phyloP scores from a whole-genome alignment of 257 asterid species.

The Perilla frutescens region DNA sequence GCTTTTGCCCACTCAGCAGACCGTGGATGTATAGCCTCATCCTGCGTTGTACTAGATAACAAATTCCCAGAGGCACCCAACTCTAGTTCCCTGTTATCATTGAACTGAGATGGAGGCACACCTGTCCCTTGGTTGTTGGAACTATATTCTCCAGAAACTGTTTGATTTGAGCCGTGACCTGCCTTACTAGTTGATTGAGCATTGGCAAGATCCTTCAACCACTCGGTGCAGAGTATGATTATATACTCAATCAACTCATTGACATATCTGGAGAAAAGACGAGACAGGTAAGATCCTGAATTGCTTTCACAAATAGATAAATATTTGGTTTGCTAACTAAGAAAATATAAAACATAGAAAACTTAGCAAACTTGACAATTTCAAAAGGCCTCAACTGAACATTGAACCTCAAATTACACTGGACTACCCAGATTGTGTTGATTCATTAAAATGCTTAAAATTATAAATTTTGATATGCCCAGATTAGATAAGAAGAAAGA shows the following conservation, averaged over 20 bases:
- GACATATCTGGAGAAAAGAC: conserved; percentile 55
- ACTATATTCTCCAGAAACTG: conserved; percentile 41
- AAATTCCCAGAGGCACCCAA: conserved; percentile 43
- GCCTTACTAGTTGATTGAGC: conserved; percentile 48
- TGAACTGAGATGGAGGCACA: conserved; percentile 40
- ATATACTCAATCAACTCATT: conserved; percentile 76
- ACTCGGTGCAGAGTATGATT: conserved; percentile 58
- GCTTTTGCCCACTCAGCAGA: conserved; percentile 90
- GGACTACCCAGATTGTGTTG: background rate
- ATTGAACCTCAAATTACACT: conserved; percentile 3
- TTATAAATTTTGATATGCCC: background rate
- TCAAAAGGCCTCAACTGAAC: background rate
- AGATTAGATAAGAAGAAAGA: conserved; percentile 6
- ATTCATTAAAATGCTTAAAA: background rate
- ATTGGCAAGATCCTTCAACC: conserved; percentile 46
- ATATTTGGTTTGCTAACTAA: conserved; percentile 21
- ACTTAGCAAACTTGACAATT: conserved; percentile 18
- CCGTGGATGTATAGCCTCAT: conserved; percentile 50
- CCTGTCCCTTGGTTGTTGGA: conserved; percentile 51
- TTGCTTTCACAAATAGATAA: conserved; percentile 27
- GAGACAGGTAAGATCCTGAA: conserved; percentile 33
- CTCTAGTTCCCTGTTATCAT: conserved; percentile 46
- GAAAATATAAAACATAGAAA: conserved; percentile 1
- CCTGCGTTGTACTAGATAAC: conserved; percentile 38
- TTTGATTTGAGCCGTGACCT: conserved; percentile 42